Percentiles rank a stretch among this genome's conserved stretches.
These are phyloP conservation scores for Vaccinium myrtillus DNA, from an alignment of 148 eudicot species.

Conservation along the genomic window DNA sequence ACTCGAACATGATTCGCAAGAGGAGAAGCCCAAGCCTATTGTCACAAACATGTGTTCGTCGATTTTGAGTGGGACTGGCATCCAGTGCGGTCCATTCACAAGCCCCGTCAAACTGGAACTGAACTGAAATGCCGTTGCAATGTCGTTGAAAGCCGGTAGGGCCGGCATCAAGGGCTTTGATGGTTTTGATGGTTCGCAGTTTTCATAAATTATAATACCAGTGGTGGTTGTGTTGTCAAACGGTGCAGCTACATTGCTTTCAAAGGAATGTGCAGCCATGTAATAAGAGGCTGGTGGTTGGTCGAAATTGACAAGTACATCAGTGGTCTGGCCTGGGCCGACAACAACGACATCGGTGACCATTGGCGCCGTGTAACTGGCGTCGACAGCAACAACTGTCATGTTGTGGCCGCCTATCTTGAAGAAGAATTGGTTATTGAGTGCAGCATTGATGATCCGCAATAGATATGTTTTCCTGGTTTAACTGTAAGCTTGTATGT, in stretches of 20 bases:
- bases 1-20: slow-evolving; percentile 55
- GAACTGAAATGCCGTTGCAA: slow-evolving; percentile 54
- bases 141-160: slow-evolving; percentile 59
- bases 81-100: slow-evolving; percentile 43
- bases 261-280: slow-evolving; percentile 59
- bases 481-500: slow-evolving; percentile 30
- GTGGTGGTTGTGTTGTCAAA: slow-evolving; percentile 60
- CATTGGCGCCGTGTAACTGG: slow-evolving; percentile 53
- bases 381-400: slow-evolving; percentile 65
- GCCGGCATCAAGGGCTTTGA: slow-evolving; percentile 51
- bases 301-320: slow-evolving; percentile 55
- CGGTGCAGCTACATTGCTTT: slow-evolving; percentile 29
- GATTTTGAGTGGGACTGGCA: slow-evolving; percentile 27
- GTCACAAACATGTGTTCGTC: slow-evolving; percentile 29
- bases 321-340: slow-evolving; percentile 68
- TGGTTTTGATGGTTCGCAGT: slow-evolving; percentile 10
- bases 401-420: neutral
- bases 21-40: slow-evolving; percentile 44
- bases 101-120: slow-evolving; percentile 49
- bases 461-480: slow-evolving; percentile 59
- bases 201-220: slow-evolving; percentile 39
- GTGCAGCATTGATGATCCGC: neutral
- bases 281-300: slow-evolving; percentile 45
- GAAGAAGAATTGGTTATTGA: neutral
- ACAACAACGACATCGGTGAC: slow-evolving; percentile 42